These are phyloP conservation scores for Kwoniella dendrophila DNA, from an alignment of 768 basidiomycete species.

Conservation along the genomic window DNA sequence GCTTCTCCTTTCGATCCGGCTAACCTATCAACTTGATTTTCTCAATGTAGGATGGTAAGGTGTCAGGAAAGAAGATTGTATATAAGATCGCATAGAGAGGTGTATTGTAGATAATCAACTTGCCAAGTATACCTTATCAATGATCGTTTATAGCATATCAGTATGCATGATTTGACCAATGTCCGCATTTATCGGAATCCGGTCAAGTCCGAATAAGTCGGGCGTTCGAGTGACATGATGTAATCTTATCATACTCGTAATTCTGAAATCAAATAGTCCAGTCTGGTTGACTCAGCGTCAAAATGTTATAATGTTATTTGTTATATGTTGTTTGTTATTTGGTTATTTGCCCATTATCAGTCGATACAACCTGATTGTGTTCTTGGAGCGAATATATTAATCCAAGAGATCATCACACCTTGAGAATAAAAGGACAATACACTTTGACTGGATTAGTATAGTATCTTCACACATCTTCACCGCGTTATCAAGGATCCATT, in stretches of 20 bases:
- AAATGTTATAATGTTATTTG: too few species aligned
- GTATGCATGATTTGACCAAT: neutral
- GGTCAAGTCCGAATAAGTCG: too few species aligned
- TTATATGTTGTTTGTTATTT: too few species aligned
- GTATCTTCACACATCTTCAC: neutral
- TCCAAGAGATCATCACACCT: neutral
- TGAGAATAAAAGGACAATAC: neutral
- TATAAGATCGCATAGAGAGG: conserved; percentile 26
- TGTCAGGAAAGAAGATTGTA: conserved; percentile 37
- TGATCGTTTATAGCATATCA: neutral
- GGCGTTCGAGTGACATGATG: too few species aligned
- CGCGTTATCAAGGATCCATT: neutral
- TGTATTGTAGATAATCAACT: too few species aligned
- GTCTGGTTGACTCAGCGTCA: too few species aligned
- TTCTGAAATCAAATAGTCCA: too few species aligned
- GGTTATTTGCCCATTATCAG: too few species aligned
- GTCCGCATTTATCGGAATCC: too few species aligned
- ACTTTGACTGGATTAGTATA: neutral
- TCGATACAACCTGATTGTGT: too few species aligned
- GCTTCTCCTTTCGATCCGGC: neutral
- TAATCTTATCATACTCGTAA: too few species aligned
- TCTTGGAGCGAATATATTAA: neutral
- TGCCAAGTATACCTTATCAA: neutral
- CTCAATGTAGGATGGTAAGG: conserved; percentile 25
- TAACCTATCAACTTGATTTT: conserved; percentile 5